Base-by-base conservation (phyloP, 129 eudicot species). In the Scalesia atractyloides region DNA sequence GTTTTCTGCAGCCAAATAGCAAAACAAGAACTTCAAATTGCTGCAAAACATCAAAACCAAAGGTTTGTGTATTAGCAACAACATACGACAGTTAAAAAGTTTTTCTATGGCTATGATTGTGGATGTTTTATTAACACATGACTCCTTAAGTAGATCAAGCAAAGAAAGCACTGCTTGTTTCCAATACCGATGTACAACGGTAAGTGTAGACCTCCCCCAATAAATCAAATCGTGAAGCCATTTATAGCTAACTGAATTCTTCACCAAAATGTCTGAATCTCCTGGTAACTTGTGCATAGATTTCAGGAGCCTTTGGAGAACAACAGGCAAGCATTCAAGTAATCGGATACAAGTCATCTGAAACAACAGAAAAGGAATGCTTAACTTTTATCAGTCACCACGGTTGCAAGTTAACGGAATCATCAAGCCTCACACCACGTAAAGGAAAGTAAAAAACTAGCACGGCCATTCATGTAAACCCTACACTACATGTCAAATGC, bases 321-420 rank as follows among this genome's bases (percentile, higher is more conserved):
- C 79, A 62, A 86, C 81, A 41, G 99, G 97, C 9, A 90, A 75
- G 61, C 87, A 80, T 81, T 95, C 99, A 62, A 95, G 96, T 57
- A 90, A 48, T 18, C 99, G 96, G 81, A 95, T 82, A 76, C 91
- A 90, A 11, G 99, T 82, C 97, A 95, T 95, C 99, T 95, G 97
- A 69, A 83, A 79, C 52, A 75, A 78, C 60, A 72, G 50, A 72
- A 24, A 70, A 57, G 61, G 41, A 67, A 74, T 26, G 49, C 36
- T 72, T 18, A 30, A 66, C 2, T 17, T 66, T 19, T 65, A 9
- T 50, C 43, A 5, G 44, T 74, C 48, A 66, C 30, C 36, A 50
- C 13, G 39, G 30, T 64, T 14, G 5, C 56, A 37, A 39, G 37
- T 51, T 19, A 8, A 64, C 33, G 12, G 37, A 70, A 78, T 70